Conservation (phyloP, 2,329 filamentous ascomycete genomes). For the Fusarium heterosporum region DNA sequence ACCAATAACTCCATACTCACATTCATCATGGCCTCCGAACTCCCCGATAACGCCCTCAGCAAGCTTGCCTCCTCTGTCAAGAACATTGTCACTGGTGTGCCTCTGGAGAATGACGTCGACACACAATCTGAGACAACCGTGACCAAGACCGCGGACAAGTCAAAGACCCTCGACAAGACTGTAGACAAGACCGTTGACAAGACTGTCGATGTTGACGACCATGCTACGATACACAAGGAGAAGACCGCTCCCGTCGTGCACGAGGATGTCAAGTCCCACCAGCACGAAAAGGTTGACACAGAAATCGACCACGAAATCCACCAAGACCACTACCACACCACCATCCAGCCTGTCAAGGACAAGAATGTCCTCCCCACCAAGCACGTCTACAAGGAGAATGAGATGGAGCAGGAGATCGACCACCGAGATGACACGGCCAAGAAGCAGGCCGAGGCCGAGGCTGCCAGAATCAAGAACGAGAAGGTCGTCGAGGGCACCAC, state of each 20-base stretch:
- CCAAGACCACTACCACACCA: constrained; percentile 30
- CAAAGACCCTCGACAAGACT: constrained; percentile 5
- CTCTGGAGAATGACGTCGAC: constrained; percentile 2
- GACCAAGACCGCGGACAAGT: constrained; percentile 18
- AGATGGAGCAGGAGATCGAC: constrained; percentile 28
- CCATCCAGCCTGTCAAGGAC: constrained; percentile 31
- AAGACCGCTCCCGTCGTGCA: constrained; percentile 24
- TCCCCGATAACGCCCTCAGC: constrained; percentile 10
- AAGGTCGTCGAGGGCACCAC: constrained; percentile 27
- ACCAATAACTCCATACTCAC: background rate
- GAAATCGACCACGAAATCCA: constrained; percentile 28
- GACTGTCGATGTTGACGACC: constrained; percentile 23
- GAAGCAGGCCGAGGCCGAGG: constrained; percentile 25
- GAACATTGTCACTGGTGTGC: constrained; percentile 22
- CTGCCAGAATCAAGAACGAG: constrained; percentile 21
- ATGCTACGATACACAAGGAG: constrained; percentile 23
- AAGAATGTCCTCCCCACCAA: constrained; percentile 27
- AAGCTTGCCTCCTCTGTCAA: constrained; percentile 22
- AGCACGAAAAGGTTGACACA: constrained; percentile 31
- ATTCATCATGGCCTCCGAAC: constrained; percentile 20
- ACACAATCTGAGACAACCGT: constrained; percentile 5
- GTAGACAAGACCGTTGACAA: constrained; percentile 21
- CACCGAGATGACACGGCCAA: constrained; percentile 23
- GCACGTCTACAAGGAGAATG: constrained; percentile 32
- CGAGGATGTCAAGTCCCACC: constrained; percentile 32